Conservation (phyloP, 768 basidiomycete genomes). For the Phlegmacium glaucopus region DNA sequence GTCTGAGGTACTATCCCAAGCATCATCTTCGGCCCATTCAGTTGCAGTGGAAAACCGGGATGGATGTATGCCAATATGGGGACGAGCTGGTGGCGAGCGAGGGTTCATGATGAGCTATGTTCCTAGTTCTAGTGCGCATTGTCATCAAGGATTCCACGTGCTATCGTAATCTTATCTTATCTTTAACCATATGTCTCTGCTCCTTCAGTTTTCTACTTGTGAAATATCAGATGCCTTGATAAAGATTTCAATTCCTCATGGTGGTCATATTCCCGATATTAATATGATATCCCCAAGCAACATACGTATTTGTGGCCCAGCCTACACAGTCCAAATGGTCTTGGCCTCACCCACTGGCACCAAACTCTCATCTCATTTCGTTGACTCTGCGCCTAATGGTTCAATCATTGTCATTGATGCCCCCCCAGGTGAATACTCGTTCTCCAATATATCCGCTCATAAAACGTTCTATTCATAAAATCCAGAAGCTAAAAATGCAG, state of each 20-base stretch:
- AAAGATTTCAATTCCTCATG: conserved; percentile 68
- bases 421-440: conserved; percentile 51
- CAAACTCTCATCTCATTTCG: conserved; percentile 69
- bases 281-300: conserved; percentile 45
- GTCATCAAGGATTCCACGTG: conserved; percentile 14
- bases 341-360: conserved; percentile 57
- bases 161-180: conserved; percentile 20
- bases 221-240: conserved; percentile 89
- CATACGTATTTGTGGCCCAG: conserved; percentile 61
- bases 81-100: conserved; percentile 69
- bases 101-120: conserved; percentile 42
- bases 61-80: conserved; percentile 65
- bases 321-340: conserved; percentile 88
- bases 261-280: conserved; percentile 82
- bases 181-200: conserved; percentile 17
- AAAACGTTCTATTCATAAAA: not conserved
- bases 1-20: conserved; percentile 83
- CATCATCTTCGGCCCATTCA: conserved; percentile 85
- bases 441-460: conserved; percentile 16
- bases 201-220: conserved; percentile 58
- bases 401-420: conserved; percentile 73
- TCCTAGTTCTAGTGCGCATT: too few relatives aligned
- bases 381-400: conserved; percentile 67
- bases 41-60: conserved; percentile 38
- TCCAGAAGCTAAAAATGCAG: conserved; percentile 70